Evolutionary conservation across 805 yeast species (phyloP).

Genomic region (Yarrowia sp.): DNA sequence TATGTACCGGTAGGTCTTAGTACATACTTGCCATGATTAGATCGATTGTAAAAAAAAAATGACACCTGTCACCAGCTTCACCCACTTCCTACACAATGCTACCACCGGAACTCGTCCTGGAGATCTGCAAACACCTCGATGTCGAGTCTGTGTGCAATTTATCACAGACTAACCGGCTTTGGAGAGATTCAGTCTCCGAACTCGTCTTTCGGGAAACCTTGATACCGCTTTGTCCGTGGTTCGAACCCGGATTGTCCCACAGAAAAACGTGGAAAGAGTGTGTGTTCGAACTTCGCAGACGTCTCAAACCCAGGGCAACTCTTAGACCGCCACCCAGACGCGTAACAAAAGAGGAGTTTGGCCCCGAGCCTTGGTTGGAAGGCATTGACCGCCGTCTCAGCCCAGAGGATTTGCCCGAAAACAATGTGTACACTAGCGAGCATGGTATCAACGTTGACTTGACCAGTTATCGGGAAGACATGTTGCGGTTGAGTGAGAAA

Average conservation of each 20-base stretch:
- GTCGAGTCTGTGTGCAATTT: neutral
- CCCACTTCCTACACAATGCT: neutral
- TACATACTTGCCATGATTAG: too few species aligned
- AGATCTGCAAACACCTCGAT: neutral
- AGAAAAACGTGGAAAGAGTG: neutral
- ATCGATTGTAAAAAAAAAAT: too few species aligned
- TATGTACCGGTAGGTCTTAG: too few species aligned
- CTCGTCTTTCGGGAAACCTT: neutral
- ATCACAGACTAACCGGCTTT: neutral
- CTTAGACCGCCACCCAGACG: neutral
- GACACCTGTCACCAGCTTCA: neutral
- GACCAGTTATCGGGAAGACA: neutral
- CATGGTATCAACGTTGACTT: neutral
- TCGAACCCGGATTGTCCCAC: neutral
- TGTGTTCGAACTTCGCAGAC: neutral
- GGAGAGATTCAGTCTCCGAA: neutral
- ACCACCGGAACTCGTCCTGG: neutral
- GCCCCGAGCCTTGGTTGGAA: too few species aligned
- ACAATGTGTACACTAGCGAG: neutral
- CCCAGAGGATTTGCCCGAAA: neutral
- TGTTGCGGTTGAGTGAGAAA: neutral
- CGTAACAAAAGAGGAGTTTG: neutral
- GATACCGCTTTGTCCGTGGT: neutral
- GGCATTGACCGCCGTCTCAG: neutral
- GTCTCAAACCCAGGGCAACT: neutral